These are phyloP conservation scores for Dothideomycetes sp. DNA, from an alignment of 2,329 filamentous ascomycete species.

Conservation along the genomic window DNA sequence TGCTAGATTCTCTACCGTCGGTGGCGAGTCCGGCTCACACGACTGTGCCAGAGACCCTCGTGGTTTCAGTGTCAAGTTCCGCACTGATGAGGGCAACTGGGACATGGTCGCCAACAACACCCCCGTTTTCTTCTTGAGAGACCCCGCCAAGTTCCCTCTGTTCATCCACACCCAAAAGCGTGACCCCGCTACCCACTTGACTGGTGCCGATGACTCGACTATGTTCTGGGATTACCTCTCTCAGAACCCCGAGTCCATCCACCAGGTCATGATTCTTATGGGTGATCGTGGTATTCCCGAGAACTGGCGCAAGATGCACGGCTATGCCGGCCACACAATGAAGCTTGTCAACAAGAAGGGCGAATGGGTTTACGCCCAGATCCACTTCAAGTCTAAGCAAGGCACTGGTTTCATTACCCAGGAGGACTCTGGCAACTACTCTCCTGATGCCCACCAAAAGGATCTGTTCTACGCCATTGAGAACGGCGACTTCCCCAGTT, in stretches of 20 bases:
- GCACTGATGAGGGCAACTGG: slow-evolving; percentile 65
- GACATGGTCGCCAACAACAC: slow-evolving; percentile 67
- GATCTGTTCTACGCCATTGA: slow-evolving; percentile 45
- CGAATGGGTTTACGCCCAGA: slow-evolving; percentile 45
- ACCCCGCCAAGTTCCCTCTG: slow-evolving; percentile 63
- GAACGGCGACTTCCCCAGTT: slow-evolving; percentile 43
- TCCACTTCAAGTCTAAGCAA: slow-evolving; percentile 45
- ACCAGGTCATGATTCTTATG: slow-evolving; percentile 47
- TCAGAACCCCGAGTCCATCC: slow-evolving; percentile 45
- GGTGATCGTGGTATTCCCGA: slow-evolving; percentile 48
- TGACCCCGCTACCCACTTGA: slow-evolving; percentile 60
- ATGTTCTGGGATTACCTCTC: slow-evolving; percentile 58
- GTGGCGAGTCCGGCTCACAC: slow-evolving; percentile 61
- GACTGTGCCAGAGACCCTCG: slow-evolving; percentile 64
- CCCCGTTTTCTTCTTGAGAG: slow-evolving; percentile 66
- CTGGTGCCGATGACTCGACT: slow-evolving; percentile 54
- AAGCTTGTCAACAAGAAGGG: slow-evolving; percentile 47
- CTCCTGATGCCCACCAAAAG: slow-evolving; percentile 45
- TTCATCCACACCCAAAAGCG: slow-evolving; percentile 70
- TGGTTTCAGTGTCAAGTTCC: slow-evolving; percentile 65
- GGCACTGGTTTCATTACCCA: slow-evolving; percentile 45
- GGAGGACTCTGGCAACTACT: slow-evolving; percentile 41
- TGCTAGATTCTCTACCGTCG: slow-evolving; percentile 65
- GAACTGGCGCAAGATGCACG: slow-evolving; percentile 48
- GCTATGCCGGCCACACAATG: slow-evolving; percentile 44